These are phyloP conservation scores for Kitagawia praeruptora DNA, from an alignment of 129 eudicot genomes.

Conservation along the genomic window DNA sequence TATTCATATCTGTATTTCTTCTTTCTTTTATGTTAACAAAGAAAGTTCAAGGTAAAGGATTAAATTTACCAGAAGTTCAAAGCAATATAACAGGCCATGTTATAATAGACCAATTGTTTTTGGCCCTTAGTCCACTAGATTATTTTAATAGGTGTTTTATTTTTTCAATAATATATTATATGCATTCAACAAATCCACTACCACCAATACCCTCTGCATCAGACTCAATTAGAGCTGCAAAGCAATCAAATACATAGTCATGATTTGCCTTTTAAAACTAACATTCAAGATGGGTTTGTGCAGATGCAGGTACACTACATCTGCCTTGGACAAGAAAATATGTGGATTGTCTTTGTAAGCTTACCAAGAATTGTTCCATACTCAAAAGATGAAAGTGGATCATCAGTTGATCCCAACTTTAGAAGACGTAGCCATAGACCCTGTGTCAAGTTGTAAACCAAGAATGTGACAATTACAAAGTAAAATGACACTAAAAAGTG, in stretches of 20 bases:
- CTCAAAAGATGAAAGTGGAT: slow-evolving; percentile 96
- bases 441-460: slow-evolving; percentile 32
- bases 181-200: slow-evolving; percentile 98
- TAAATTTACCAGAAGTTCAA: no score
- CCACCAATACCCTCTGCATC: slow-evolving; percentile 99
- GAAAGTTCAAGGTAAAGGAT: no score
- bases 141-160: no score
- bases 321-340: neutral
- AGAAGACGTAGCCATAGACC: slow-evolving; percentile 94
- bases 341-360: slow-evolving; percentile 3
- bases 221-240: slow-evolving; percentile 90
- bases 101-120: no score
- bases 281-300: slow-evolving; percentile 6
- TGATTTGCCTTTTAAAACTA: slow-evolving; percentile 5
- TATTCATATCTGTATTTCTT: no score
- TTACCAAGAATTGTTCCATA: slow-evolving; percentile 96
- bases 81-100: no score
- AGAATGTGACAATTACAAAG: neutral
- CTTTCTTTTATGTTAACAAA: no score
- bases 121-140: no score
- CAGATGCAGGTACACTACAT: neutral
- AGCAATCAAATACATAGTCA: slow-evolving; percentile 13
- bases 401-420: slow-evolving; percentile 91
- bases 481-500: neutral
- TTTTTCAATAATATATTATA: no score